These are phyloP conservation scores for Diaporthe sp. DNA, from an alignment of 2,329 filamentous ascomycete genomes.

Conservation along the genomic window DNA sequence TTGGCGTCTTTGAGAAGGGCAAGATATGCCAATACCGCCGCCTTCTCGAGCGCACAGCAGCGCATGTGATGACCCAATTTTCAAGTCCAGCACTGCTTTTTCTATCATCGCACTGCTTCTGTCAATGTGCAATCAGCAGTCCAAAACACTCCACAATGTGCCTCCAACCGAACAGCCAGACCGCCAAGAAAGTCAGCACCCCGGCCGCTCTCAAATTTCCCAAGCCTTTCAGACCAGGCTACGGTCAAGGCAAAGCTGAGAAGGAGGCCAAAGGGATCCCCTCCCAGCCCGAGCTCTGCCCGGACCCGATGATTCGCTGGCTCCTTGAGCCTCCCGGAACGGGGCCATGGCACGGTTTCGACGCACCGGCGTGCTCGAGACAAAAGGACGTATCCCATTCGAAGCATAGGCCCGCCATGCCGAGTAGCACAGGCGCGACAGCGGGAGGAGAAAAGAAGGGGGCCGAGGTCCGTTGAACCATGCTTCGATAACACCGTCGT, in stretches of 20 bases:
- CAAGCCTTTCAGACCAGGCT: background rate
- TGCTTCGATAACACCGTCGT: background rate
- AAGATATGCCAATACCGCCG: background rate
- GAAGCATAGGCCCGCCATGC: background rate
- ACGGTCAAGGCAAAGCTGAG: background rate
- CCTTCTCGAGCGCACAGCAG: background rate
- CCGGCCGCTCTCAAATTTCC: background rate
- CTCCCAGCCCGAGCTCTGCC: background rate
- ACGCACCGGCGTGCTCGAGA: background rate
- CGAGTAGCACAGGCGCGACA: conserved; percentile 19
- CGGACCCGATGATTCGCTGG: conserved; percentile 19
- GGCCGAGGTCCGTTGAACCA: background rate
- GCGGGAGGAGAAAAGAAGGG: background rate
- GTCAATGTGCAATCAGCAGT: background rate
- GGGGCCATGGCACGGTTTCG: conserved; percentile 15
- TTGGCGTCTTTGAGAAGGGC: background rate
- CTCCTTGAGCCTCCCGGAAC: background rate
- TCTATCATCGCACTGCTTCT: background rate
- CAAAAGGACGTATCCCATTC: background rate
- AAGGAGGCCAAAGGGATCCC: background rate
- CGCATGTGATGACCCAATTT: background rate
- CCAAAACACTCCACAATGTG: conserved; percentile 3
- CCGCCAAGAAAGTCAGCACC: background rate
- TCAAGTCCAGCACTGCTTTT: background rate
- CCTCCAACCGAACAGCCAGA: background rate